These are phyloP conservation scores for Asterophora lycoperdoides DNA, from an alignment of 768 basidiomycete species.

Conservation along the genomic window DNA sequence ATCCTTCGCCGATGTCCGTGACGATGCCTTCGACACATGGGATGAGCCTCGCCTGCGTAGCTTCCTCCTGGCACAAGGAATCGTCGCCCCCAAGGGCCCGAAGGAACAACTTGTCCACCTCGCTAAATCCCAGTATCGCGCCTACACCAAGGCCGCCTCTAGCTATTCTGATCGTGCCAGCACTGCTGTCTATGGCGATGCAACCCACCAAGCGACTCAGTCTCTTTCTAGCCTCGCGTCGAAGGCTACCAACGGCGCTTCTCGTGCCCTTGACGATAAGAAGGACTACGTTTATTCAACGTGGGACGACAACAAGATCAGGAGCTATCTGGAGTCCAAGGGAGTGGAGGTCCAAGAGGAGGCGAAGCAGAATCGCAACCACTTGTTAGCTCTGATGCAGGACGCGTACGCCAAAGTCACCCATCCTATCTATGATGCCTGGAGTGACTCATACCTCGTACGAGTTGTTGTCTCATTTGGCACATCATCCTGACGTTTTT, in stretches of 20 bases:
- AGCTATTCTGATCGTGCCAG: constrained; percentile 50
- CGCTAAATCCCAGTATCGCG: constrained; percentile 66
- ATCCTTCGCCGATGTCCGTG: constrained; percentile 54
- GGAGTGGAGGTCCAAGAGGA: constrained; percentile 59
- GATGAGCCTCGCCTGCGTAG: constrained; percentile 77
- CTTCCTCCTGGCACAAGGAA: constrained; percentile 82
- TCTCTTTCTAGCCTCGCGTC: constrained; percentile 39
- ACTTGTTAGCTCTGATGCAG: constrained; percentile 67
- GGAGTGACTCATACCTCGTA: constrained; percentile 84
- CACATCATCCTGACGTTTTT: not conserved
- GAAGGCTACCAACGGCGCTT: constrained; percentile 50
- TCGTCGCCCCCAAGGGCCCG: constrained; percentile 76
- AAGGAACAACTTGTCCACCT: constrained; percentile 75
- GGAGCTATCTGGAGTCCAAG: constrained; percentile 69
- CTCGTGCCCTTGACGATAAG: constrained; percentile 55
- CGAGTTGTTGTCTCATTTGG: constrained; percentile 16
- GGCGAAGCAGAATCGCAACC: constrained; percentile 53
- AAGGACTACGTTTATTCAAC: constrained; percentile 88
- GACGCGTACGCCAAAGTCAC: constrained; percentile 59
- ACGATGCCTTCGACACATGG: constrained; percentile 73
- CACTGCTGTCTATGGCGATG: constrained; percentile 47
- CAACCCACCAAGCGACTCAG: constrained; percentile 34
- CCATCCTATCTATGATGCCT: constrained; percentile 73
- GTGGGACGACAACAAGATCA: constrained; percentile 79
- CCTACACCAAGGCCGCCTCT: constrained; percentile 57